These are phyloP conservation scores for Xylaria digitata DNA, from an alignment of 2,329 filamentous ascomycete genomes.

Conservation along the genomic window DNA sequence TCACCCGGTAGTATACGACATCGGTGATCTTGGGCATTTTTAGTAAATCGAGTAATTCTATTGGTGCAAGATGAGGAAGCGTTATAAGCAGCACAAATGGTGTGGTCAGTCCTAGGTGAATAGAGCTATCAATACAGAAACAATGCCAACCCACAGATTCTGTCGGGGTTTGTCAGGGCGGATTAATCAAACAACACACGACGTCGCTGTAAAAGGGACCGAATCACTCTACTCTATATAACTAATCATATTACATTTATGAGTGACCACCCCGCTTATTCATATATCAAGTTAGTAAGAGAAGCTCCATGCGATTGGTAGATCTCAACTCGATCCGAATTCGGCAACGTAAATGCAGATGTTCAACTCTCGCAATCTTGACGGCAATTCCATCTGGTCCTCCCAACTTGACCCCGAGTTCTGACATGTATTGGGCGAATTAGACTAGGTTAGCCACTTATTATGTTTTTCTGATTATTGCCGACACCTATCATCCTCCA, in stretches of 20 bases:
- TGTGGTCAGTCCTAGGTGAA: neutral
- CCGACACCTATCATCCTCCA: neutral
- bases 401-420: neutral
- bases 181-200: too few relatives aligned
- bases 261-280: too few relatives aligned
- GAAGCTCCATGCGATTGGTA: too few relatives aligned
- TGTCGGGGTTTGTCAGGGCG: too few relatives aligned
- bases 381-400: neutral
- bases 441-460: neutral
- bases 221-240: too few relatives aligned
- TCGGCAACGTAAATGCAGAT: too few relatives aligned
- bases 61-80: neutral
- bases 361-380: neutral
- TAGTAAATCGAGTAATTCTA: neutral
- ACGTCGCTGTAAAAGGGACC: too few relatives aligned
- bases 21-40: slow-evolving; percentile 71
- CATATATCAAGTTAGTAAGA: too few relatives aligned
- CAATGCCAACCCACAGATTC: too few relatives aligned
- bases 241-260: too few relatives aligned
- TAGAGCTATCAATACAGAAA: too few relatives aligned
- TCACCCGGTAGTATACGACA: slow-evolving; percentile 80
- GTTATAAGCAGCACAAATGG: neutral
- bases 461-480: neutral
- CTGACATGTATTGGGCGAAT: neutral
- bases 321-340: too few relatives aligned